These are phyloP conservation scores for Sporisorium exsertum DNA, from an alignment of 1,284 basidiomycete species.

Conservation along the genomic window DNA sequence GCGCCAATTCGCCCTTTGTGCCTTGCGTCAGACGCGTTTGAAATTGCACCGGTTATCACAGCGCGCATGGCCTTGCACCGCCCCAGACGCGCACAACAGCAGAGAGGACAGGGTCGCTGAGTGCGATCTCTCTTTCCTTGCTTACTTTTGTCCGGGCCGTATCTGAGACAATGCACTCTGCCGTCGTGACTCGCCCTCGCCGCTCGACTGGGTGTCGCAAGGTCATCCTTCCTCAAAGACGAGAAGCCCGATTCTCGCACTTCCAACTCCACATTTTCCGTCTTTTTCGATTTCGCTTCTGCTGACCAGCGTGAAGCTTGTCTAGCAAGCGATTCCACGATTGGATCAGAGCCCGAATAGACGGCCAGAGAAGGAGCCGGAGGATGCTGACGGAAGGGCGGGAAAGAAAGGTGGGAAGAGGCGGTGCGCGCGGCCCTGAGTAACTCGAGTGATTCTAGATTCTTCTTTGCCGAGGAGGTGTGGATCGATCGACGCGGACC, in stretches of 20 bases:
- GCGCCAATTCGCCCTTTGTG: not conserved
- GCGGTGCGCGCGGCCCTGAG: not conserved
- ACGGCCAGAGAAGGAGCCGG: not conserved
- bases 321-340: not conserved
- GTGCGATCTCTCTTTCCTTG: not conserved
- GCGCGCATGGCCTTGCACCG: not conserved
- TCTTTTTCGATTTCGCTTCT: not conserved
- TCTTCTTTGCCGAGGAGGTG: conserved; percentile 22
- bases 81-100: not conserved
- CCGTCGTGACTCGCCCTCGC: conserved; percentile 2
- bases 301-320: not conserved
- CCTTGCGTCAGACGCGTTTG: conserved; percentile 15
- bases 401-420: not conserved
- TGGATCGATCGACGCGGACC: conserved; percentile 37
- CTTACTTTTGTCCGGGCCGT: not conserved
- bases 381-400: not conserved
- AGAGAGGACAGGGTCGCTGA: not conserved
- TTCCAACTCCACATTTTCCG: no score
- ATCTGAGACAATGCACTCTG: not conserved
- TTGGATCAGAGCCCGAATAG: not conserved
- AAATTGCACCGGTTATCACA: not conserved
- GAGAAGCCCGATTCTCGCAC: no score
- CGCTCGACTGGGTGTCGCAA: not conserved
- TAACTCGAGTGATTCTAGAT: conserved; percentile 24
- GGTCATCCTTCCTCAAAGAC: not conserved